Evolutionary conservation across 2,329 filamentous ascomycete species (phyloP), one percentile per base, ranked within the genome.

Genomic region (Epichloe elymi): DNA sequence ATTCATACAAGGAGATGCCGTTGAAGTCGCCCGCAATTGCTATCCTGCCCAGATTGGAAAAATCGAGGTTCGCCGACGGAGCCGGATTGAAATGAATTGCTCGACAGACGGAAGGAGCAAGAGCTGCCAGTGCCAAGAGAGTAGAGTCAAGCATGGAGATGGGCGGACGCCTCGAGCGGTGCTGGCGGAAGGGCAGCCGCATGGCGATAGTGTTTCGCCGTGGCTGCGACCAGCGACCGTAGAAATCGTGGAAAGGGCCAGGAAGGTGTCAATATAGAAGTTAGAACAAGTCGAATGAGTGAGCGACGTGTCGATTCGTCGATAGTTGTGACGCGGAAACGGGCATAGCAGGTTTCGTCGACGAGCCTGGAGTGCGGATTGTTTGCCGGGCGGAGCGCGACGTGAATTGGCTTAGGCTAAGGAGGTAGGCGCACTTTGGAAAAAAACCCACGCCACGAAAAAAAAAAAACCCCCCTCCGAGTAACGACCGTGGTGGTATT

Each of bases 1-100:
- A 97, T 63, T 90, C 74, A 71, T 93, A 97, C 39, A 96, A 73
- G 12, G 93, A 96, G 60, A 97, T 86, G 50, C 89, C 88, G 61
- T 87, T 82, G 65, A 95, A 98, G 68, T 96, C 84, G 59, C 93
- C 93, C 1, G 82, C 85, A 53, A 98, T 76, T 50, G 86, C 89
- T 58, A 96, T 83, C 59, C 86, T 81, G 52, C 93, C 93, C 37
- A 98, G 73, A 52, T 82, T 72, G 30, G 77, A 79, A 53, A 95
- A 76, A 63, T 95, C 86, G 63, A 98, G 79, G 61, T 90, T 82
- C 51, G 86, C 73, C 14, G 80, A 72, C 3, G 87, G 80, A 39
- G 80, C 75, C 14, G 79, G 66, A 44, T 72, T 78, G 65, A 87
- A 84, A 33, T 71, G 74, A 54, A 82, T 67, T 39, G 78, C 79